Base-by-base conservation (phyloP, 2,329 filamentous ascomycete species). In the Venturia aucupariae region DNA sequence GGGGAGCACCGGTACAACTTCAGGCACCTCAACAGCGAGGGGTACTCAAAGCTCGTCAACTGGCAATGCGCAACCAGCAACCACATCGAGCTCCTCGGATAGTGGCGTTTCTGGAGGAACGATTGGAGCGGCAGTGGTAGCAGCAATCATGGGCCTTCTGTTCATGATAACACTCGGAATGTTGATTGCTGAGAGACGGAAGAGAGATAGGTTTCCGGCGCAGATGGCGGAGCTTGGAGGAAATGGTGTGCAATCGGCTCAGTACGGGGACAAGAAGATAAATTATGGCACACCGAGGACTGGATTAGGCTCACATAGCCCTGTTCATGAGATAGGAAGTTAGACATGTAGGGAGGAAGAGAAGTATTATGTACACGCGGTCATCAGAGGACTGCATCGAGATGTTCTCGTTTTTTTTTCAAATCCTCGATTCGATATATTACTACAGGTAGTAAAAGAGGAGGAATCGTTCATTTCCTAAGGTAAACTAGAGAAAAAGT, bases 21-120 rank as follows among this genome's bases (percentile, higher is more conserved):
- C 57, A 6, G 35, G 35, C 11, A 19, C 57, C 24, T 60, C 57
- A 4, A 41, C 19, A 4, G n/a, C 57, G 11, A 44, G 27, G 13
- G n/a, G 35, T 41, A 42, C n/a, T 24, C 38, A 38, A 22, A 35
- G 3, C 22, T 27, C 46, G 10, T 60, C 55, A 30, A 27, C 55
- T n/a, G 22, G 35, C 24, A 41, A 44, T n/a, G 59, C 59, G 11
- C 59, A 41, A 42, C 38, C 59, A 17, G 35, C 38, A 27, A 41
- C n/a, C n/a, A 27, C 24, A 15, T 27, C 35, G 22, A 41, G 22
- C 22, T 27, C 59, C 5, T 60, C 59, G 35, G 38, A 41, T 24
- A 60, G 41, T 41, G 59, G 59, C 24, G 59, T 60, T 27, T 60
- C 59, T 44, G 59, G 59, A 15, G 59, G 59, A 27, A 60, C 59